Percentiles rank a stretch among this genome's conserved stretches.
Evolutionary conservation across 2,329 filamentous ascomycete species (phyloP).

Genomic region (Waltergamsia citrina): DNA sequence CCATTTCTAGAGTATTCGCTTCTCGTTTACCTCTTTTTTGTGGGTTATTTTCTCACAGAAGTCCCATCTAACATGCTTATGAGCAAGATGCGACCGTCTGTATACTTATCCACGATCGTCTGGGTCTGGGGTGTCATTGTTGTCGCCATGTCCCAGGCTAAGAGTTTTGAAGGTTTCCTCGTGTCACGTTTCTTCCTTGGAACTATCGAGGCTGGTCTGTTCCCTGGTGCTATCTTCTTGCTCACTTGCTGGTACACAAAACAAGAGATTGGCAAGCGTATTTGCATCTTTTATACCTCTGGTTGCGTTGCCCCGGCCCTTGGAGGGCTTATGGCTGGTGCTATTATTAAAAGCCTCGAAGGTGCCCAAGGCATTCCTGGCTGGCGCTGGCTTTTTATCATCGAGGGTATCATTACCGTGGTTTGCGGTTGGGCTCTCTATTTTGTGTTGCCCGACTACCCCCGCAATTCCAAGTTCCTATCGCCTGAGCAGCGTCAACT

Average conservation of each 20-base stretch:
- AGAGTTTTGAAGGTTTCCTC: not conserved
- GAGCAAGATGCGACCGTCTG: constrained; percentile 29
- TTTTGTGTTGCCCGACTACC: constrained; percentile 16
- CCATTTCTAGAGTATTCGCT: no score
- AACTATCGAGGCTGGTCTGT: constrained; percentile 10
- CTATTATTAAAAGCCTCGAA: constrained; percentile 36
- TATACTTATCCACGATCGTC: not conserved
- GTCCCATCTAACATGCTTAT: constrained; percentile 42
- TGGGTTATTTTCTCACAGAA: constrained; percentile 37
- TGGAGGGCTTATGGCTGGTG: constrained; percentile 46
- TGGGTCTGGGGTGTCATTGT: not conserved
- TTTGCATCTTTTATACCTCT: constrained; percentile 45
- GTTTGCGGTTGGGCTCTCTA: constrained; percentile 5
- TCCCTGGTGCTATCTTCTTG: constrained; percentile 15
- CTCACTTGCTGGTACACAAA: constrained; percentile 45
- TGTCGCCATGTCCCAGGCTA: not conserved
- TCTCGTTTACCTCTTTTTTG: not conserved
- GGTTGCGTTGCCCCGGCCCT: constrained; percentile 57
- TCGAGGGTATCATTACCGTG: constrained; percentile 11
- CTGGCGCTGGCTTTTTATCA: constrained; percentile 42
- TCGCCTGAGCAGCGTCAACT: constrained; percentile 28
- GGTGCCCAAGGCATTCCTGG: constrained; percentile 40
- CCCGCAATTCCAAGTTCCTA: constrained; percentile 26
- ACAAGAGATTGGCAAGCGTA: constrained; percentile 50
- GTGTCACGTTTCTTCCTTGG: constrained; percentile 10